These are phyloP conservation scores for Podospora sp. DNA, from an alignment of 495 filamentous ascomycete species.

Conservation along the genomic window DNA sequence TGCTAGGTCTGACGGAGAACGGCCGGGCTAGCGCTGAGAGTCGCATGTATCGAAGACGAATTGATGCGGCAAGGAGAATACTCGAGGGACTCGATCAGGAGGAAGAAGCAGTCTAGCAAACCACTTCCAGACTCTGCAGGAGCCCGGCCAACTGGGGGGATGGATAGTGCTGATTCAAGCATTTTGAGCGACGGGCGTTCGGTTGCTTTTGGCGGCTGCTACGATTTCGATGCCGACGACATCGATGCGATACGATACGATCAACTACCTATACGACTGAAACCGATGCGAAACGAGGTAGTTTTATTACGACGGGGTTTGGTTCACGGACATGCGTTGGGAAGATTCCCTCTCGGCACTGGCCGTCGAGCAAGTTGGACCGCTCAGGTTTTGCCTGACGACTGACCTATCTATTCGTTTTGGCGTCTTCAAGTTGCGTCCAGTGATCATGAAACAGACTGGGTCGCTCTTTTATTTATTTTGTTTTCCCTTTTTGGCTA, in stretches of 20 bases:
- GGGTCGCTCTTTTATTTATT: background rate
- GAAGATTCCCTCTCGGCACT: background rate
- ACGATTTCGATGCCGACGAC: background rate
- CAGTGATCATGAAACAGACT: background rate
- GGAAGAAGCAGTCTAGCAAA: background rate
- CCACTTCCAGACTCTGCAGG: background rate
- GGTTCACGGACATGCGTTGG: background rate
- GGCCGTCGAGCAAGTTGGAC: background rate
- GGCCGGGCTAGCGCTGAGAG: conserved; percentile 62
- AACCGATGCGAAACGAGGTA: conserved; percentile 11
- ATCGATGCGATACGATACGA: conserved; percentile 14
- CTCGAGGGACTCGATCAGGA: conserved; percentile 61
- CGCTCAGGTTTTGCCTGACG: background rate
- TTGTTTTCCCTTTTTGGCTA: background rate
- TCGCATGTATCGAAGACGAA: conserved; percentile 62
- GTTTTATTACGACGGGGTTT: background rate
- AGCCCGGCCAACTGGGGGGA: background rate
- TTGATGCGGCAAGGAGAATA: conserved; percentile 72
- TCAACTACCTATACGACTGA: background rate
- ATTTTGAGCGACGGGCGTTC: background rate
- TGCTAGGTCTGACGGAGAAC: conserved; percentile 67
- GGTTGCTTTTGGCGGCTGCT: conserved; percentile 3
- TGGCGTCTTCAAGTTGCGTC: background rate
- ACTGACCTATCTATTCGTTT: too few species aligned
- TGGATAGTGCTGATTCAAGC: background rate